Base-by-base conservation (phyloP, 2,329 filamentous ascomycete species). In the Fusarium fracticaudum region DNA sequence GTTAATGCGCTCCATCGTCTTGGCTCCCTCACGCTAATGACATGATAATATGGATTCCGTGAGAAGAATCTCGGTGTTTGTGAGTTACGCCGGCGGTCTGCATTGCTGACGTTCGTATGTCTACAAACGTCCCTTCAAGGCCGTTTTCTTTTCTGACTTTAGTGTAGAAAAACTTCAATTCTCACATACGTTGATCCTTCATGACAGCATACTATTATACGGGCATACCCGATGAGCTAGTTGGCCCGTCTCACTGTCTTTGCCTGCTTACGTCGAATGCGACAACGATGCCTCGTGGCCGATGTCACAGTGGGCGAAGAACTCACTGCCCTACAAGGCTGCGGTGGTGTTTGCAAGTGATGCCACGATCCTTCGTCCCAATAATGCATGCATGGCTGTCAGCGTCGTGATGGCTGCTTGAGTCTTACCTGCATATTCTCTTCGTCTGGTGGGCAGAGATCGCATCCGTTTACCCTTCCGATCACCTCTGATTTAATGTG, bases 1-100 rank as follows among this genome's bases (percentile, higher is more conserved):
- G 51, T 69, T 45, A 54, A 47, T 69, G 29, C 38, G 24, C 51
- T 53, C 50, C 45, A 37, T 55, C 26, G 26, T 55, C 24, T 66
- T 50, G 71, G 71, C 71, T 73, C 62, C 71, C 71, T 73, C 71
- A 43, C 58, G 57, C 59, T 50, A 53, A 40, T 55, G 53, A n/a
- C 35, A 57, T 47, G 26, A 38, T 20, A n/a, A 22, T 53, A 48
- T 60, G 60, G 33, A 50, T 40, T 51, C 26, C 26, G 20, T 41
- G 37, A 31, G 35, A 41, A 51, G 57, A 37, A 47, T 58, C 22
- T 71, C 55, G 55, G 64, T 40, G 35, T 60, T 57, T 48, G 70
- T 50, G 35, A 44, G 51, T 29, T 51, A 43, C 18, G 17, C 60
- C 55, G 60, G 64, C 40, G n/a, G 33, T 58, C 66, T 51, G 43